Evolutionary conservation across 495 filamentous ascomycete genomes (phyloP).

Genomic region (Wilcoxina mikolae): DNA sequence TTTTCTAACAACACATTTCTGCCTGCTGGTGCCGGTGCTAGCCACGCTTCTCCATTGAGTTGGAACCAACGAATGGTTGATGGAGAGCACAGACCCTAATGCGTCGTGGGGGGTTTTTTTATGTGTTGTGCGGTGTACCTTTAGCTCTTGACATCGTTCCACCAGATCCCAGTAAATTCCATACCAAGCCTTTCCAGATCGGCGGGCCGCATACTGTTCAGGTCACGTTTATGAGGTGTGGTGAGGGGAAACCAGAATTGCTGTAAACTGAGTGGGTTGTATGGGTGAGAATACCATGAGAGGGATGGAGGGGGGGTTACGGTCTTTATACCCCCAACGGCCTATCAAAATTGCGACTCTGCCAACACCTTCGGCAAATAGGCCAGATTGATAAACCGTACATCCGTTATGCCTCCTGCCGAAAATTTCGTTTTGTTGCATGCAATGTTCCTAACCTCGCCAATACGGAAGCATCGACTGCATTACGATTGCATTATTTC

Average conservation of each 20-base stretch:
- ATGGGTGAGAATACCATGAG: neutral
- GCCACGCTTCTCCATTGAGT: no score
- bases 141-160: no score
- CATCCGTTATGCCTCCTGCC: neutral
- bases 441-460: neutral
- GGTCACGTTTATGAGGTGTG: constrained; percentile 4
- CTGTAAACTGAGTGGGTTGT: neutral
- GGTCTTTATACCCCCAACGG: constrained; percentile 2
- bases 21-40: neutral
- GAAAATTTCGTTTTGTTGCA: constrained; percentile 6
- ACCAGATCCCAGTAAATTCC: neutral
- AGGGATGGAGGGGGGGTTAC: neutral
- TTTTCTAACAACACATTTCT: neutral
- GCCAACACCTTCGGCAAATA: constrained; percentile 2
- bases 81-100: no score
- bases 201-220: constrained; percentile 1
- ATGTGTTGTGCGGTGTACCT: no score
- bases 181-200: constrained; percentile 7
- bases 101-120: no score
- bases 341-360: neutral
- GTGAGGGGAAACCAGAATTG: constrained; percentile 4
- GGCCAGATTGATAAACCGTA: neutral
- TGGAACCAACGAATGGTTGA: no score
- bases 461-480: neutral
- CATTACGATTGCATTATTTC: neutral